Base-by-base conservation (phyloP, 495 filamentous ascomycete species). In the Collariella sp. region DNA sequence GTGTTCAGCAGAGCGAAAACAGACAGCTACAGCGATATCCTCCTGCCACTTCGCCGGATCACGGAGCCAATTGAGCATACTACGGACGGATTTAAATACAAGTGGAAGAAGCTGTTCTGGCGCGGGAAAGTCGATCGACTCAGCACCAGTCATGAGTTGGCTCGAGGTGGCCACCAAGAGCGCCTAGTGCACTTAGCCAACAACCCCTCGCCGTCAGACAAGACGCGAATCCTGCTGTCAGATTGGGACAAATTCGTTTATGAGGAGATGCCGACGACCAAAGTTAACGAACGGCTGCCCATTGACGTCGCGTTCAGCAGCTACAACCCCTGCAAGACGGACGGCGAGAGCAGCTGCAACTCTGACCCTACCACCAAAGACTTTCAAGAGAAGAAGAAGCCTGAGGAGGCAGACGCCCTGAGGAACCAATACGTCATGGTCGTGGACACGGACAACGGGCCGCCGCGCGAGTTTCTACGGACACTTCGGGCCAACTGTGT, bases 1-100 rank as follows among this genome's bases (percentile, higher is more conserved):
- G 67, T 91, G 23, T 91, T 91, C 71, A 86, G 84, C 52, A 77
- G 86, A 56, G 83, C 81, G 46, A 86, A 87, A 43, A 76, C 83
- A 4, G 71, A 76, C 29, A 82, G 81, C 46, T 83, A 78, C 66
- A 72, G 70, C 56, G 82, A 85, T 57, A 80, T 96, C n/a, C 67
- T 95, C 10, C 89, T 95, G 52, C 91, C 91, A 78, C 54, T 95
- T 1, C 84, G 85, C 45, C 84, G 82, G 12, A 48, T 50, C 31
- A 44, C 11, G 19, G 47, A 46, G 24, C 19, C 35, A 13, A 19
- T 38, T 10, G 33, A 45, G 9, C 36, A 34, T 0, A 16, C 23
- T n/a, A 29, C 46, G 0, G 45, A 60, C 3, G 36, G 52, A 0
- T 85, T 83, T 69, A 64, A 67, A 6, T 56, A 74, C 26, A 87